Evolutionary conservation across 129 eudicot genomes (phyloP).

Genomic region (Gnaphalium uliginosum): DNA sequence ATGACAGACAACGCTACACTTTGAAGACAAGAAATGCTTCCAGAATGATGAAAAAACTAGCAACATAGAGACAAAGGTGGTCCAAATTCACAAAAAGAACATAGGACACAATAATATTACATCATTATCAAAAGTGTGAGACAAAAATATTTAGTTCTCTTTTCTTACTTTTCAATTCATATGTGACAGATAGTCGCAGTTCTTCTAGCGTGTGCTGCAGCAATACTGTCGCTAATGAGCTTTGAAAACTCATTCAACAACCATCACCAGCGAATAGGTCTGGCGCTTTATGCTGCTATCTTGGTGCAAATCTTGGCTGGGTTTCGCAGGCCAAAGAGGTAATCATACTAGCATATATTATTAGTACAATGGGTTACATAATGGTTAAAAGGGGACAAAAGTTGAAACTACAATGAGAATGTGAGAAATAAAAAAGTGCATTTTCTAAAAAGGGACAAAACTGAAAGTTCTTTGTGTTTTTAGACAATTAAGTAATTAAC

Average conservation of each 20-base stretch:
- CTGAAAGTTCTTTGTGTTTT: too few relatives aligned
- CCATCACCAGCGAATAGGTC: slow-evolving; percentile 64
- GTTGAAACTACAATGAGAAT: too few relatives aligned
- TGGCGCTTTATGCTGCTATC: slow-evolving; percentile 64
- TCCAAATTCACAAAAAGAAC: slow-evolving; percentile 5
- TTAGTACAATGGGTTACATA: too few relatives aligned
- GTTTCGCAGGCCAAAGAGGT: slow-evolving; percentile 64
- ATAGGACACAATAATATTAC: slow-evolving; percentile 12
- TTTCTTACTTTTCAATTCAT: slow-evolving; percentile 14
- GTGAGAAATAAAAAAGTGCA: too few relatives aligned
- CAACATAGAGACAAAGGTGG: background rate
- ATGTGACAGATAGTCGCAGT: slow-evolving; percentile 47
- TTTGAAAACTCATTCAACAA: slow-evolving; percentile 73
- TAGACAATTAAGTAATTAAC: too few relatives aligned
- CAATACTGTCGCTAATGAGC: slow-evolving; percentile 53
- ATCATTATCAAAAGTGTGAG: background rate
- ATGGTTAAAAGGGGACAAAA: too few relatives aligned
- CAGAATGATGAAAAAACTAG: slow-evolving; percentile 10
- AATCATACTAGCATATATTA: background rate
- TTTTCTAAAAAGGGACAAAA: too few relatives aligned
- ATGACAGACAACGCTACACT: slow-evolving; percentile 1
- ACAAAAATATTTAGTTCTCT: background rate
- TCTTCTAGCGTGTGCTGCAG: slow-evolving; percentile 65
- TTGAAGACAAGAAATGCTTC: slow-evolving; percentile 9
- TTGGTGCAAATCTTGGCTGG: slow-evolving; percentile 57